Evolutionary conservation across 164 flowering plant genomes (phyloP), one percentile per base, ranked within the genome.

Genomic region (Stephania cephalantha): DNA sequence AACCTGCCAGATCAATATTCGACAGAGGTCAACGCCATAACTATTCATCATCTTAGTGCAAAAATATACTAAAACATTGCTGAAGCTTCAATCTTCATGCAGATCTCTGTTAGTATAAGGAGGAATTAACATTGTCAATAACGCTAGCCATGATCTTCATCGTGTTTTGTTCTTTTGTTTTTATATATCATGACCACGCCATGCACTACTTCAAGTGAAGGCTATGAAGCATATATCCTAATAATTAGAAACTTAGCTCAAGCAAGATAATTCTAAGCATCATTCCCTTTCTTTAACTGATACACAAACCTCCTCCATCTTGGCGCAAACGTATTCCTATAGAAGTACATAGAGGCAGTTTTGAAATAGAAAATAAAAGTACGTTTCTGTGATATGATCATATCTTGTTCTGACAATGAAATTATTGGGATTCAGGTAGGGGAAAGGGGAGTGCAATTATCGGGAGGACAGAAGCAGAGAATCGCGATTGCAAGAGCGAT

Each of bases 391-490:
- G 22, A 30, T 67, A 11, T 22, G 1, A 52, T 75, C 50, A 29
- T 50, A 50, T 50, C 55, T 15, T 9, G 4, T 50, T 50, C 12
- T 68, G 46, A 20, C 45, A 69, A 9, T 35, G 44, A 46, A 70
- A 74, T 50, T 35, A 35, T 35, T 68, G 66, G 53, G 9, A 71
- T 78, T 22, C 84, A 90, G 92, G 91, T 90, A 64, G 95, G 91
- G 25, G 81, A 90, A 83, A 81, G 89, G 78, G 91, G 96, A 74
- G 80, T 85, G 64, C 91, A 86, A 46, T 71, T 92, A 76, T 90
- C 95, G 64, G 93, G 97, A 12, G 97, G 94, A 46, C 94, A 92
- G 79, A 92, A 90, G 75, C 94, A 92, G 79, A 82, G 94, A 80
- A 88, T 92, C 12, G 91, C 94, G 10, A 90, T 92, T 79, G 94